Evolutionary conservation across 1,284 basidiomycete species (phyloP).

Genomic region (Ceratobasidium papillatum): DNA sequence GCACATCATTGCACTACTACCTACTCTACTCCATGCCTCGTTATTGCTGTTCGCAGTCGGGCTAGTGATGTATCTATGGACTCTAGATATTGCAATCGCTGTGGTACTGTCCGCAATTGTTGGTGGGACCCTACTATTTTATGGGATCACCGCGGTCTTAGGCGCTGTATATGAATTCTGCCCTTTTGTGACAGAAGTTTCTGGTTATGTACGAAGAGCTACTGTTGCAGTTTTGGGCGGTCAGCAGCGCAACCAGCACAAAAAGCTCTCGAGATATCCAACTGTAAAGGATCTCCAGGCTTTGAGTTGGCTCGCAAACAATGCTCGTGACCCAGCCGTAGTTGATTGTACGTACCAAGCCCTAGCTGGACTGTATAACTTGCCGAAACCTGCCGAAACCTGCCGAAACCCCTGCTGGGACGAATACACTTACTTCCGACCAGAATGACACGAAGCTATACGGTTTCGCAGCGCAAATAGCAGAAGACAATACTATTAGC

Average conservation of each 20-base stretch:
- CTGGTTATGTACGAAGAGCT: not conserved
- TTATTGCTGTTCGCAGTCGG: slow-evolving; percentile 5
- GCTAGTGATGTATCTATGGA: not conserved
- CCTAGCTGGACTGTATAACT: not conserved
- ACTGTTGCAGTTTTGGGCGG: not conserved
- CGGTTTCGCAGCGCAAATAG: too few relatives aligned
- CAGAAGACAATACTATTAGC: too few relatives aligned
- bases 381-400: too few relatives aligned
- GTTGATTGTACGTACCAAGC: not conserved
- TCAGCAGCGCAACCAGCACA: not conserved
- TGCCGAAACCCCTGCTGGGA: too few relatives aligned
- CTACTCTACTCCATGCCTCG: slow-evolving; percentile 1
- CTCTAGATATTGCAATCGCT: not conserved
- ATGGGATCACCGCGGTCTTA: not conserved
- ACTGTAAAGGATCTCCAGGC: not conserved
- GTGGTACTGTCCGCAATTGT: not conserved
- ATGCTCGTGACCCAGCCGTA: not conserved
- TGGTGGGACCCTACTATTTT: not conserved
- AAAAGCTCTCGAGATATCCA: not conserved
- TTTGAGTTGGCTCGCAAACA: not conserved
- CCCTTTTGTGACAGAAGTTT: not conserved
- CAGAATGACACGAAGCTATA: too few relatives aligned
- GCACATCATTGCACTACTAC: slow-evolving; percentile 6
- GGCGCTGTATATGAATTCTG: not conserved
- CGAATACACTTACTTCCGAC: too few relatives aligned